Evolutionary conservation across 2,329 filamentous ascomycete genomes (phyloP).

Genomic region (Aureobasidium sp.): DNA sequence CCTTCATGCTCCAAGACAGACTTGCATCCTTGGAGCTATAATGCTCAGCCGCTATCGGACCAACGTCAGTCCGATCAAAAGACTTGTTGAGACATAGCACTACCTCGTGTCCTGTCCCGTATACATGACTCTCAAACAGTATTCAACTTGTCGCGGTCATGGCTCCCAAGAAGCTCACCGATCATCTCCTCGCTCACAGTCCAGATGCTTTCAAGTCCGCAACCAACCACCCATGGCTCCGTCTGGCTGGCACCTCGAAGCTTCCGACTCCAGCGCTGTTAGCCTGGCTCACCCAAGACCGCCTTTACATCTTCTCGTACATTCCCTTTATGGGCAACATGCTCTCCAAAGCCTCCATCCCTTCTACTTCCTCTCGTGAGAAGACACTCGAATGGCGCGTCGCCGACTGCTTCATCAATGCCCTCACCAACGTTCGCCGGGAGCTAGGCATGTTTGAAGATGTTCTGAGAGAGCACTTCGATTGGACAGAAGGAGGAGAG

Average conservation of each 20-base stretch:
- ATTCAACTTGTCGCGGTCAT: neutral
- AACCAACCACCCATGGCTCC: slow-evolving; percentile 60
- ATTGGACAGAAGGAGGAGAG: slow-evolving; percentile 14
- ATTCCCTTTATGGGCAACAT: slow-evolving; percentile 57
- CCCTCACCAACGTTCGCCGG: slow-evolving; percentile 55
- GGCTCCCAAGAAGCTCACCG: slow-evolving; percentile 7
- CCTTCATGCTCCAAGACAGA: neutral
- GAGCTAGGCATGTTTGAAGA: slow-evolving; percentile 61
- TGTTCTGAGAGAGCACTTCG: slow-evolving; percentile 23
- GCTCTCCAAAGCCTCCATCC: slow-evolving; percentile 53
- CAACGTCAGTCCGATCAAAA: neutral
- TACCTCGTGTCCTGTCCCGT: neutral
- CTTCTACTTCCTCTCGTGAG: slow-evolving; percentile 33
- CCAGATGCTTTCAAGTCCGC: slow-evolving; percentile 42
- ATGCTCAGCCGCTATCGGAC: neutral
- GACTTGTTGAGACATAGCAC: neutral
- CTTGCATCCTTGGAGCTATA: neutral
- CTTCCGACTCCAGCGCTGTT: slow-evolving; percentile 50
- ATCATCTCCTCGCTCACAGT: slow-evolving; percentile 3
- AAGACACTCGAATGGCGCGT: slow-evolving; percentile 48
- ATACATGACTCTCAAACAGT: neutral
- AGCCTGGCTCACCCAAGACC: slow-evolving; percentile 64
- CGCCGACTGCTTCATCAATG: slow-evolving; percentile 54
- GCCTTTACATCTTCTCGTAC: slow-evolving; percentile 63
- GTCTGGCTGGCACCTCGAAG: slow-evolving; percentile 53